Evolutionary conservation across 352 stramenopile genomes (phyloP), one percentile per base, ranked within the genome.

Genomic region (Globisporangium acanthophoron): DNA sequence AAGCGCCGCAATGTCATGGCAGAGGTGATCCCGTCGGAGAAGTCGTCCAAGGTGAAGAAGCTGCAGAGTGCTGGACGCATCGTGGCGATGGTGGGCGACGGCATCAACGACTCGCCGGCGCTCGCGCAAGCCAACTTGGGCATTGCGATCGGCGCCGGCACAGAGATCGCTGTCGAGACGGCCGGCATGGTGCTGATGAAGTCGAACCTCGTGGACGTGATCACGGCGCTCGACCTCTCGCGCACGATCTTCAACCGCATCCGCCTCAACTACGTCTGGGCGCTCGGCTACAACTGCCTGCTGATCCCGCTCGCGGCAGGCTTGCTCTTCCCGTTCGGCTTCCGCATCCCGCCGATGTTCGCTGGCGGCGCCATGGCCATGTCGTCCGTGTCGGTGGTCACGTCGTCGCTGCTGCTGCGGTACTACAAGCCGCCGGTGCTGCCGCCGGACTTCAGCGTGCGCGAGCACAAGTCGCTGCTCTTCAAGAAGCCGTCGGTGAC

Each of bases 51-150:
- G 62, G 86, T 99, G 18, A 94, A 93, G 71, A 69, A 88, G 48
- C 78, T 99, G 16, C 93, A 98, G 67, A 87, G 64, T 52, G 65
- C 80, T 44, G 95, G 93, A 9, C 79, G 88, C 41, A 61, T 83
- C 21, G 96, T 99, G 41, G 94, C 91, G 5, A 98, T 99, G 93
- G 91, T 99, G 20, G 96, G 96, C 7, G 96, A 99, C 66, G 97
- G 96, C 33, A 96, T 99, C 65, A 99, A 99, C 71, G 98, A 99
- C 73, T 97, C 95, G 18, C 97, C 97, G 35, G 97, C 97, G 12
- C 69, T 99, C 24, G 96, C 96, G 3, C 88, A 98, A 76, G 96
- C 97, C 5, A 88, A 99, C 69, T 73, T 99, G 18, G 98, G 98
- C 9, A 98, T 99, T 44, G 96, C 95, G 18, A 94, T 98, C 27